Evolutionary conservation across 225 moss, liverwort and hornwort species (phyloP).

Genomic region (Neckera pumila): DNA sequence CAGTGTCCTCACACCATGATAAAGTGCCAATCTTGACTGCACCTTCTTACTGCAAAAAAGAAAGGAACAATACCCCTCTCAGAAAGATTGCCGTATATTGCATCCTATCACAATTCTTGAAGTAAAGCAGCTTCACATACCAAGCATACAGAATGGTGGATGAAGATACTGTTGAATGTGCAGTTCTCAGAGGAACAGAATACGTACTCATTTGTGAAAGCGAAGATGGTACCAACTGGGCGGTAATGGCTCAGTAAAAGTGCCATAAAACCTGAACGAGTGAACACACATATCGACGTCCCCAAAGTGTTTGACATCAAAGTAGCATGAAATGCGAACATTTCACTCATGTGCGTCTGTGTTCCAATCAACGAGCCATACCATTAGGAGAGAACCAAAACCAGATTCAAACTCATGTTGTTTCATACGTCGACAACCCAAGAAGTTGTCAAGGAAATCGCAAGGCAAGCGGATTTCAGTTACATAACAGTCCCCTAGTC

Average conservation of each 20-base stretch:
- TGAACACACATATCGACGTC: constrained; percentile 94
- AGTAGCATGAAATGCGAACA: constrained; percentile 98
- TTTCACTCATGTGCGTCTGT: constrained; percentile 99
- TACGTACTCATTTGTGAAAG: constrained; percentile 92
- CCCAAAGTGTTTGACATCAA: constrained; percentile 99
- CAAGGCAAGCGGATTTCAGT: not conserved
- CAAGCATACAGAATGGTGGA: not conserved
- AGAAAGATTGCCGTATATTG: not conserved
- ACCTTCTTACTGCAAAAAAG: constrained; percentile 62
- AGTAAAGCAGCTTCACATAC: not conserved
- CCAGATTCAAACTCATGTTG: not conserved
- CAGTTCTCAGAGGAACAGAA: not conserved
- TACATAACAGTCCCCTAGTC: not conserved
- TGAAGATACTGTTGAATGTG: not conserved
- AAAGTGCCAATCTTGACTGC: constrained; percentile 82
- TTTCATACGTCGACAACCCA: not conserved
- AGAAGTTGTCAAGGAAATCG: not conserved
- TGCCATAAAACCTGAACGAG: constrained; percentile 91
- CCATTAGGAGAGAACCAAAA: not conserved
- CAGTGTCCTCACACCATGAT: constrained; percentile 80
- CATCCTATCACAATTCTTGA: not conserved
- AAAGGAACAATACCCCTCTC: not conserved
- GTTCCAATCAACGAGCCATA: not conserved
- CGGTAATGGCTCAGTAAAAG: constrained; percentile 95
- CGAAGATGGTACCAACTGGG: constrained; percentile 92